Evolutionary conservation across 2,329 filamentous ascomycete species (phyloP).

Genomic region (Claviceps monticola): DNA sequence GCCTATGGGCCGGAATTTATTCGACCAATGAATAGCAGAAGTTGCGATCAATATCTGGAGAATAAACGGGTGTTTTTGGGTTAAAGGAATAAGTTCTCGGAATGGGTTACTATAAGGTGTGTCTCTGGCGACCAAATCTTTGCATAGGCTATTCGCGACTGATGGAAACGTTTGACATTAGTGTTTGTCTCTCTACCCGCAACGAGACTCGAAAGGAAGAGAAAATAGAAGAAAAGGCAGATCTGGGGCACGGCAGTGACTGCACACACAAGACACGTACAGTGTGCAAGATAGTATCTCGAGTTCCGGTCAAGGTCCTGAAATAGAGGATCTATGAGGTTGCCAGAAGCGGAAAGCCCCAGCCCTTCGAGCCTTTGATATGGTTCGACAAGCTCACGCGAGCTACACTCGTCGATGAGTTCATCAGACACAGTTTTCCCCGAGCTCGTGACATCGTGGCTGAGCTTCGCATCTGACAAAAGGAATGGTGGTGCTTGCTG

Average conservation of each 20-base stretch:
- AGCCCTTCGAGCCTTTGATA: neutral
- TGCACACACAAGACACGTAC: conserved; percentile 19
- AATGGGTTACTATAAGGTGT: conserved; percentile 32
- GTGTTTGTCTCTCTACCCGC: neutral
- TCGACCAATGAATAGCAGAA: conserved; percentile 35
- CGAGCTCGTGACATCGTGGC: neutral
- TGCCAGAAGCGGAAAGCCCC: conserved; percentile 2
- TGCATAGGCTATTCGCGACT: conserved; percentile 36
- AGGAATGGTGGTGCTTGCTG: neutral
- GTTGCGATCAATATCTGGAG: conserved; percentile 34
- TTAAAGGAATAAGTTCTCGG: conserved; percentile 33
- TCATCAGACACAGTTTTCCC: neutral
- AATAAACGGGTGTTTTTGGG: conserved; percentile 29
- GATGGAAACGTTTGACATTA: conserved; percentile 9
- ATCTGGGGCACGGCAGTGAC: neutral
- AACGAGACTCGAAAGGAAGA: neutral
- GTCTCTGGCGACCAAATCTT: conserved; percentile 38
- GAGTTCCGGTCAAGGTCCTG: conserved; percentile 35
- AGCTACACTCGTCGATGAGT: neutral
- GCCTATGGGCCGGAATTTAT: conserved; percentile 23
- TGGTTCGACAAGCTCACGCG: neutral
- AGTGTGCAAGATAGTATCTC: conserved; percentile 35
- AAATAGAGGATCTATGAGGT: conserved; percentile 39
- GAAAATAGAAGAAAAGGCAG: neutral
- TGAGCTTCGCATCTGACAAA: neutral